Evolutionary conservation across 139 green algal species (phyloP).

Genomic region (Chlorella ohadii): DNA sequence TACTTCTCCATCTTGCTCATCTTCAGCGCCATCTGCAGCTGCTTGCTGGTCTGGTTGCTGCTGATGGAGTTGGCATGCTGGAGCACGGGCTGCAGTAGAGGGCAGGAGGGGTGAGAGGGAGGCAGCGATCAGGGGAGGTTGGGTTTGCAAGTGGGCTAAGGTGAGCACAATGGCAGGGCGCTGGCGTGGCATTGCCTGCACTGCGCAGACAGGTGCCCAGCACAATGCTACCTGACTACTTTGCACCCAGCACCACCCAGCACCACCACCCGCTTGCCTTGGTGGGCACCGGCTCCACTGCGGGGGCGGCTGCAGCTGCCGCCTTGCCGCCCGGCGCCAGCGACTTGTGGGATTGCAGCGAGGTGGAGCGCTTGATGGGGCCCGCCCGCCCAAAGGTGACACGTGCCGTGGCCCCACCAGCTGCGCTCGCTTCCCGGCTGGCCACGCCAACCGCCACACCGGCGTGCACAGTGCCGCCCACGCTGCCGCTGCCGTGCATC

Average conservation of each 20-base stretch:
- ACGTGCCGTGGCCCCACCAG: neutral
- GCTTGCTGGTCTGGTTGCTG: conserved; percentile 12
- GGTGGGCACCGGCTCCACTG: neutral
- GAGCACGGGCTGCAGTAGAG: neutral
- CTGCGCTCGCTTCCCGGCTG: conserved; percentile 3
- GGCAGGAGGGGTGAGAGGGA: neutral
- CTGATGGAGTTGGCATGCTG: neutral
- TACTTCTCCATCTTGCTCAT: conserved; percentile 58
- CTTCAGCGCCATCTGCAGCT: conserved; percentile 29
- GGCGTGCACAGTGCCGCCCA: no score
- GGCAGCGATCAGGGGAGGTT: no score
- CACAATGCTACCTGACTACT: no score
- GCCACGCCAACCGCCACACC: neutral
- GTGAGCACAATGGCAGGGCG: no score
- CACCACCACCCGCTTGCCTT: neutral
- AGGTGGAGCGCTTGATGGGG: neutral
- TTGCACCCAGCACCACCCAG: no score
- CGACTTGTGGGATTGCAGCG: neutral
- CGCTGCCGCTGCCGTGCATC: no score
- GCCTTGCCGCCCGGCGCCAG: neutral
- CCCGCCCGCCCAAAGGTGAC: no score
- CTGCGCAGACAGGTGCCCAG: no score
- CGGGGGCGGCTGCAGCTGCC: neutral
- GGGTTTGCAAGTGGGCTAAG: neutral
- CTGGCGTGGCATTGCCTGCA: no score